phyloP scores from a whole-genome alignment of 169 alveolate species.

The Plasmodium vinckei region DNA sequence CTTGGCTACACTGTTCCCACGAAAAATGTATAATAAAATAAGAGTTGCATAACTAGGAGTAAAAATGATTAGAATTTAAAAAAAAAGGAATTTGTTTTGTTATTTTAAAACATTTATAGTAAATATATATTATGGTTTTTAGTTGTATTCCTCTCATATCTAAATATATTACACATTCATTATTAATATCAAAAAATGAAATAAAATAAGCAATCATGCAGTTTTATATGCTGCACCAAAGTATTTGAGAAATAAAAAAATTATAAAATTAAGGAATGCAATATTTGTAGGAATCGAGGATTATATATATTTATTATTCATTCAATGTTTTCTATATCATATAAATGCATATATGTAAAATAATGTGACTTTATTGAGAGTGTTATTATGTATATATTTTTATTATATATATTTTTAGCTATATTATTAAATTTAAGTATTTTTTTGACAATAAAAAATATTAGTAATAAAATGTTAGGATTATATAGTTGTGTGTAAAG shows the following conservation, averaged over 20 bases:
- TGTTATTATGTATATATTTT: neutral
- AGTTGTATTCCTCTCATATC: too few species aligned
- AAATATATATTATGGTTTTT: too few species aligned
- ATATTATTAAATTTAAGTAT: neutral
- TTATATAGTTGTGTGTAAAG: conserved; percentile 18
- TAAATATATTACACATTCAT: neutral
- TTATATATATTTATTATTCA: neutral
- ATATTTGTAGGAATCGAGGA: conserved; percentile 4
- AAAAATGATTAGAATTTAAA: neutral
- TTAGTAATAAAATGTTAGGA: neutral
- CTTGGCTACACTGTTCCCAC: neutral
- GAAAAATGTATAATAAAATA: neutral
- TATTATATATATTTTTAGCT: conserved; percentile 9
- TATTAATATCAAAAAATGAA: neutral
- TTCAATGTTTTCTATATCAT: neutral
- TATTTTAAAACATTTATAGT: too few species aligned
- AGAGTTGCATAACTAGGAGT: neutral
- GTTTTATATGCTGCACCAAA: conserved; percentile 19
- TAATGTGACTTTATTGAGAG: too few species aligned
- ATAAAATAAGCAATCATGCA: neutral
- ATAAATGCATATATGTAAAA: neutral
- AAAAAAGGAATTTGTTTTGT: too few species aligned
- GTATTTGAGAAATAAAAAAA: conserved; percentile 1
- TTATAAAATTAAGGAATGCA: conserved; percentile 8
- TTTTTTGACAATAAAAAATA: too few species aligned